Base-by-base conservation (phyloP, 148 eudicot species). In the Cornus controversa region DNA sequence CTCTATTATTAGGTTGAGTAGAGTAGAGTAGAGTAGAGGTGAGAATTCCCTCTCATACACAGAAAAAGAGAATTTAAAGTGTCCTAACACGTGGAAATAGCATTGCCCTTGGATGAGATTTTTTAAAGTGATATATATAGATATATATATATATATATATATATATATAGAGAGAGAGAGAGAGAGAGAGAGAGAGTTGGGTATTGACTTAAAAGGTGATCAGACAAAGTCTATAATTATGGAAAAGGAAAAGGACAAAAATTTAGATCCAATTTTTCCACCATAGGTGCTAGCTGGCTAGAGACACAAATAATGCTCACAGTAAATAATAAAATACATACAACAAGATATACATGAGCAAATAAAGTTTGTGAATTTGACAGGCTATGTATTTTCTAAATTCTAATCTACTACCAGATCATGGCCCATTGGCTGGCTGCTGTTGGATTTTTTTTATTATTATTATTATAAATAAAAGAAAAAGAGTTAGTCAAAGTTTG, bases 261-360 rank as follows among this genome's bases (percentile, higher is more conserved):
- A 2, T 7, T 9, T 20, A 60, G 64, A 60, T 60, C 64, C 24
- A 60, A 60, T 60, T 60, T 60, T 60, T n/a, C 64, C 23, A 60
- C 18, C 28, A 66, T 66, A 66, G 69, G 36, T 66, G 69, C 34
- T 66, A 66, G 36, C 34, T 66, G 28, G 22, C 69, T 66, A 66
- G 18, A 24, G 1, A 27, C 18, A 11, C 69, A 66, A 37, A 40
- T 40, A 0, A 28, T 66, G 36, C 20, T 10, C 5, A 8, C 0
- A 14, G 2, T 26, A 66, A 66, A 24, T 24, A 63, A 63, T 63
- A 63, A 24, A 25, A 63, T 25, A 63, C 67, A 10, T 66, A 66
- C 22, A 1, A 13, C 13, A 28, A 31, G 69, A 14, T 7, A 5
- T 28, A 14, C 60, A 54, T 24, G 14, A 24, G 29, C 28, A 66